Base-by-base conservation (phyloP, 2,329 filamentous ascomycete species). In the Septoria linicola region DNA sequence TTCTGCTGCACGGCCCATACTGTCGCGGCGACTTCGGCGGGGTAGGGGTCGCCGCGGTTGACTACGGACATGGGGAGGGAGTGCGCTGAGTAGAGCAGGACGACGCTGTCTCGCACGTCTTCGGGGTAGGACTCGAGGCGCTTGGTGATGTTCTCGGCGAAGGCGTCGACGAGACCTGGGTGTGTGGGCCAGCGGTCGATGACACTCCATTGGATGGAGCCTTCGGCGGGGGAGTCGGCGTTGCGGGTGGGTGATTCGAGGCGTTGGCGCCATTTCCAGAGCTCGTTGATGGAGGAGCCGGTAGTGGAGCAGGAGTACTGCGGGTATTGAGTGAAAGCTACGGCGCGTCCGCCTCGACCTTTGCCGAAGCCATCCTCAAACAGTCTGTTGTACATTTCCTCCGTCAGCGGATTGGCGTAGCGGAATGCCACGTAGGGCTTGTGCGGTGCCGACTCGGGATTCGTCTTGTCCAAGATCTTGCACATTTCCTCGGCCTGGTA, bases 251-350 rank as follows among this genome's bases (percentile, higher is more conserved):
- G 66, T 7, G 62, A 61, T 70, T 97, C 91, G 46, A 99, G 74
- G 57, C 89, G 79, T 66, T 89, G 87, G 57, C 91, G 81, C 90
- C 91, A 96, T 73, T 95, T 96, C 93, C 93, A 99, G 30, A 99
- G 74, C 73, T 99, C 93, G 66, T 99, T 99, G 51, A 99, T 74
- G 57, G 89, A 96, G 70, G 89, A 96, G 17, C 93, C 93, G 0
- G 93, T 99, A 1, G 93, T 99, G 16, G 90, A 96, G 74, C 95
- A 99, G 16, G 89, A 96, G 72, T 99, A 99, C 70, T 99, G 93
- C 2, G 93, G 93, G 65, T 99, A 99, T 72, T 99, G 93, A 21
- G 92, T 96, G 67, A 99, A 99, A 1, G 93, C 93, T 3, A 99
- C 90, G 1, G 95, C 93, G 52, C 93, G 82, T 2, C 92, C 92